phyloP scores from a whole-genome alignment of 768 basidiomycete species.

The Xerocomus potaroensis region DNA sequence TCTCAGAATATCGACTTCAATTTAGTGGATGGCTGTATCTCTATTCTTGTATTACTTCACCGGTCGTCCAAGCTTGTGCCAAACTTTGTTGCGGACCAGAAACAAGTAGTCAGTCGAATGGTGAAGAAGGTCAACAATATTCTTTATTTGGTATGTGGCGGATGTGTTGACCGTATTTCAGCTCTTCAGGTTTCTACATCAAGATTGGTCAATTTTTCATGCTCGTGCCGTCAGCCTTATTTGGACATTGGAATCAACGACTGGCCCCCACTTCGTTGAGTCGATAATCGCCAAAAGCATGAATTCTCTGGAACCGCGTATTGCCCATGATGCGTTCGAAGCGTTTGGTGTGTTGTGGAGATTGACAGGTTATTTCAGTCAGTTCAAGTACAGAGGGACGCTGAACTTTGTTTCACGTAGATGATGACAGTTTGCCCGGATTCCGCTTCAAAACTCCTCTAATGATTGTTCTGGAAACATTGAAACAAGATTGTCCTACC shows the following conservation, averaged over 20 bases:
- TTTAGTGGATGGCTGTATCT: slow-evolving; percentile 59
- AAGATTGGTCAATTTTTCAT: slow-evolving; percentile 68
- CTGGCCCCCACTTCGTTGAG: slow-evolving; percentile 62
- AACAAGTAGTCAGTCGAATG: slow-evolving; percentile 55
- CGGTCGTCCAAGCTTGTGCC: slow-evolving; percentile 49
- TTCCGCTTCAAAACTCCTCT: slow-evolving; percentile 80
- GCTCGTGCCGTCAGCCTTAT: slow-evolving; percentile 75
- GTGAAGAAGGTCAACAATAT: slow-evolving; percentile 41
- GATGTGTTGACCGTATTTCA: slow-evolving; percentile 28
- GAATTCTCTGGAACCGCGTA: slow-evolving; percentile 46
- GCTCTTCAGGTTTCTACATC: slow-evolving; percentile 71
- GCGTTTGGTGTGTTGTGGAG: slow-evolving; percentile 94
- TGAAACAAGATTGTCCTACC: slow-evolving; percentile 71
- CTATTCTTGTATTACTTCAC: slow-evolving; percentile 52
- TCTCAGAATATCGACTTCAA: slow-evolving; percentile 49
- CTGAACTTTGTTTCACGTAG: slow-evolving; percentile 35
- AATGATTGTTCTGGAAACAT: slow-evolving; percentile 80
- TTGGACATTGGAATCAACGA: slow-evolving; percentile 67
- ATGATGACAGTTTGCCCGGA: slow-evolving; percentile 79
- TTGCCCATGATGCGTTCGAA: slow-evolving; percentile 62
- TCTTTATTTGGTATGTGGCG: neutral
- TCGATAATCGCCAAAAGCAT: slow-evolving; percentile 74
- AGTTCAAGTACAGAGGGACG: neutral
- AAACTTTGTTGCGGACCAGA: slow-evolving; percentile 49
- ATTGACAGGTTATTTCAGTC: slow-evolving; percentile 56